phyloP scores from a whole-genome alignment of 176 grass and related monocot species.

The Alopecurus myosuroides region DNA sequence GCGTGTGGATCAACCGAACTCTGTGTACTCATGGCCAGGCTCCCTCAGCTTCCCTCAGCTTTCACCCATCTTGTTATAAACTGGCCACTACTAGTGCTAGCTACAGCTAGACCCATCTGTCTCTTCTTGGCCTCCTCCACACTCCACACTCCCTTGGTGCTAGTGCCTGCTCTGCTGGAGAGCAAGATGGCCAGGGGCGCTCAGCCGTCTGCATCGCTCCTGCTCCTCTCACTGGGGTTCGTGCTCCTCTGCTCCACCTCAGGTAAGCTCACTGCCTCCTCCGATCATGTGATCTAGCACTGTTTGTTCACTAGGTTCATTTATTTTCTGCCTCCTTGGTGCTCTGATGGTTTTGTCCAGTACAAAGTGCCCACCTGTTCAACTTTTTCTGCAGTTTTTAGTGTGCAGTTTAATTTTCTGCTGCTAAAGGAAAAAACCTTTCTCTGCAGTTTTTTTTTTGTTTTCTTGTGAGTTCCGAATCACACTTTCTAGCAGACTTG shows the following conservation, averaged over 20 bases:
- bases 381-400: not conserved
- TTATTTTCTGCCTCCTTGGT: not conserved
- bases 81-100: not conserved
- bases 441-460: not conserved
- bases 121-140: constrained; percentile 6
- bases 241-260: constrained; percentile 53
- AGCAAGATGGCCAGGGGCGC: constrained; percentile 19
- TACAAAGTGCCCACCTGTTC: not conserved
- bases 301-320: not conserved
- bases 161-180: not conserved
- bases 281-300: not conserved
- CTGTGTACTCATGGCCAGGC: not conserved
- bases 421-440: not conserved
- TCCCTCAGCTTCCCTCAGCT: not conserved
- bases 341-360: not conserved
- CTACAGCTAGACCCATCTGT: constrained; percentile 11
- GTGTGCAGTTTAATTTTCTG: not conserved
- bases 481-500: not conserved
- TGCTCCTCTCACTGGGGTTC: constrained; percentile 37
- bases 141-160: not conserved
- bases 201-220: constrained; percentile 22
- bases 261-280: constrained; percentile 29
- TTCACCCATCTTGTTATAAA: constrained; percentile 11
- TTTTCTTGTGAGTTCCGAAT: not conserved
- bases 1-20: constrained; percentile 12